Percentiles rank a stretch among this genome's conserved stretches.
phyloP scores from a whole-genome alignment of 768 basidiomycete genomes.

The Hygrocybe coccinea region DNA sequence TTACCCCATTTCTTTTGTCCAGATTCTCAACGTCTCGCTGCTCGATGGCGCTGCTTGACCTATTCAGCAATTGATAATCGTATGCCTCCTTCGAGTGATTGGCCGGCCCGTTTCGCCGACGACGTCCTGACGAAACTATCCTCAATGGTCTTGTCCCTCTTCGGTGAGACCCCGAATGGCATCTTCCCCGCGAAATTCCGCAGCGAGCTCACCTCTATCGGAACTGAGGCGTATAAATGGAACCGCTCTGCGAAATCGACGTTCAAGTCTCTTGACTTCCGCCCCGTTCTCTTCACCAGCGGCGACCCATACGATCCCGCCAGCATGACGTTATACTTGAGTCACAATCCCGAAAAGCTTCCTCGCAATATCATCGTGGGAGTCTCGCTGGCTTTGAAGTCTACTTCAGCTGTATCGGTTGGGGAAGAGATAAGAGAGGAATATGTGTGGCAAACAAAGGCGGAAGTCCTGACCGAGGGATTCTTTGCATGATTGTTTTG shows the following conservation, averaged over 20 bases:
- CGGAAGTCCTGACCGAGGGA: slow-evolving; percentile 5
- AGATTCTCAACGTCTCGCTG: slow-evolving; percentile 1
- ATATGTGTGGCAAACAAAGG: slow-evolving; percentile 1
- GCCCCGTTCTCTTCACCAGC: slow-evolving; percentile 2
- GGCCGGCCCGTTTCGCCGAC: neutral
- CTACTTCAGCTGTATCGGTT: neutral
- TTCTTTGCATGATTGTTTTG: slow-evolving; percentile 1
- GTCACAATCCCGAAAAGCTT: neutral
- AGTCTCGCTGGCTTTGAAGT: slow-evolving; percentile 1
- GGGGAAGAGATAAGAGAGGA: neutral
- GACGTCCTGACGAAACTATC: neutral
- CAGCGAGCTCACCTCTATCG: neutral
- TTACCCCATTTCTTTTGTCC: neutral
- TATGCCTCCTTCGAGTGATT: neutral
- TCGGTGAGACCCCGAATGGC: neutral
- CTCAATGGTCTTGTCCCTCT: neutral
- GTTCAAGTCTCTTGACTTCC: slow-evolving; percentile 3
- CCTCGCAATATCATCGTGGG: neutral
- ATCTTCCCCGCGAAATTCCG: neutral
- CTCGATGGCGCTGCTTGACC: slow-evolving; percentile 7
- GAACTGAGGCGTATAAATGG: neutral
- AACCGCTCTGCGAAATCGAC: neutral
- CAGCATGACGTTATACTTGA: neutral
- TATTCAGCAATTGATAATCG: neutral
- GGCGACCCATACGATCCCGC: neutral